A percentile compares a stretch with the other conserved stretches of the same genome.
Evolutionary conservation across 306 rosid genomes (phyloP).

Genomic region (Sechiopsis laciniata): DNA sequence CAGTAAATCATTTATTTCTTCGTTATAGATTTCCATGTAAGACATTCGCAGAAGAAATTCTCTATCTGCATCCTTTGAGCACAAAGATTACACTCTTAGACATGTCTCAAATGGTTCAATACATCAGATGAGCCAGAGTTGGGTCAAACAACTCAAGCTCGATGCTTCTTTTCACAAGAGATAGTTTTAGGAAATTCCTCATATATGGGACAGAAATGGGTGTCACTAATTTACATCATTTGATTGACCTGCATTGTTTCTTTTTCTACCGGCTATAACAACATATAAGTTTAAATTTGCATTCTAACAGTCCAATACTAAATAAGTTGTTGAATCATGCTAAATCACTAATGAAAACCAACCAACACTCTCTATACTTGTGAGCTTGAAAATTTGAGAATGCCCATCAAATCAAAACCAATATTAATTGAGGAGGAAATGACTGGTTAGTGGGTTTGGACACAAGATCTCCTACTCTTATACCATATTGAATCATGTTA

Average conservation of each 20-base stretch:
- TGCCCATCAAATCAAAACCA: too few species aligned
- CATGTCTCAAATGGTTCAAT: not conserved
- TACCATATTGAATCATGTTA: too few species aligned
- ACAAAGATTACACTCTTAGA: conserved; percentile 20
- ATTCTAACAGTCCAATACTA: not conserved
- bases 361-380: too few species aligned
- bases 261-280: not conserved
- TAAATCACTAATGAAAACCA: too few species aligned
- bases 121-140: not conserved
- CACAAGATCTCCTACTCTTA: too few species aligned
- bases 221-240: not conserved
- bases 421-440: too few species aligned
- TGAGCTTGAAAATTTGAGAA: too few species aligned
- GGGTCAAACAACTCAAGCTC: conserved; percentile 5
- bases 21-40: conserved; percentile 94
- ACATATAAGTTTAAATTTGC: not conserved
- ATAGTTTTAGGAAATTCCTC: not conserved
- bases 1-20: conserved; percentile 87
- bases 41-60: conserved; percentile 97
- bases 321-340: not conserved
- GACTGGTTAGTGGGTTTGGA: too few species aligned
- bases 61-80: conserved; percentile 56
- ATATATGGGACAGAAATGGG: not conserved
- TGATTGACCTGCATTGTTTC: not conserved
- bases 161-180: not conserved